Conservation (phyloP, 2,329 filamentous ascomycete genomes). For the Neofusicoccum cordaticola region DNA sequence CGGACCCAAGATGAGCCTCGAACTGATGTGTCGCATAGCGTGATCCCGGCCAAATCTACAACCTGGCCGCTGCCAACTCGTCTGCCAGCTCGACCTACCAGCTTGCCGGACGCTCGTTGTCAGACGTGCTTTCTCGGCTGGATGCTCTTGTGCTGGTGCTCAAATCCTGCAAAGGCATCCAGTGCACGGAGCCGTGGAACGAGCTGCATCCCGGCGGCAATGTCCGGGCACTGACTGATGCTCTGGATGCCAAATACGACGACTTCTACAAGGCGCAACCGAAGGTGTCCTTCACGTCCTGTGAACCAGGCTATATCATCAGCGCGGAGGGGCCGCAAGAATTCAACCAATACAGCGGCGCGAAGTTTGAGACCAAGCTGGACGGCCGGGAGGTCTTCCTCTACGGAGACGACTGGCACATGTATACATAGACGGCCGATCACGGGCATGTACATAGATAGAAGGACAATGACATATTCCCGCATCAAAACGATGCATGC, state of each 20-base stretch:
- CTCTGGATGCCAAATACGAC: constrained; percentile 50
- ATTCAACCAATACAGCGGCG: neutral
- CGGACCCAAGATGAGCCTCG: neutral
- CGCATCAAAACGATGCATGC: too few species aligned
- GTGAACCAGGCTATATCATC: constrained; percentile 56
- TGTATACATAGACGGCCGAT: neutral
- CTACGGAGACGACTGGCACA: constrained; percentile 10
- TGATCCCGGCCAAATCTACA: constrained; percentile 26
- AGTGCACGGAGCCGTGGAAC: constrained; percentile 57
- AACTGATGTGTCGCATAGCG: neutral
- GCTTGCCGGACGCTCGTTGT: constrained; percentile 20
- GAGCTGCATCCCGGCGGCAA: constrained; percentile 54
- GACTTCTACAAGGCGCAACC: constrained; percentile 52
- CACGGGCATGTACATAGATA: neutral
- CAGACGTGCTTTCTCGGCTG: constrained; percentile 31
- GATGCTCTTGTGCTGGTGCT: constrained; percentile 60
- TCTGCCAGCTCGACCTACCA: neutral
- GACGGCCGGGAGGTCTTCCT: constrained; percentile 5
- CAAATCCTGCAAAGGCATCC: constrained; percentile 57
- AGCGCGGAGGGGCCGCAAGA: constrained; percentile 49
- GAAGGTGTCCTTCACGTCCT: constrained; percentile 53
- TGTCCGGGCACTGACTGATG: constrained; percentile 53
- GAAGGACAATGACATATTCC: too few species aligned
- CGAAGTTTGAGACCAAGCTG: neutral
- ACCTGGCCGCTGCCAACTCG: constrained; percentile 33